These are phyloP conservation scores for Notholithocarpus densiflorus DNA, from an alignment of 306 rosid species.

Conservation along the genomic window DNA sequence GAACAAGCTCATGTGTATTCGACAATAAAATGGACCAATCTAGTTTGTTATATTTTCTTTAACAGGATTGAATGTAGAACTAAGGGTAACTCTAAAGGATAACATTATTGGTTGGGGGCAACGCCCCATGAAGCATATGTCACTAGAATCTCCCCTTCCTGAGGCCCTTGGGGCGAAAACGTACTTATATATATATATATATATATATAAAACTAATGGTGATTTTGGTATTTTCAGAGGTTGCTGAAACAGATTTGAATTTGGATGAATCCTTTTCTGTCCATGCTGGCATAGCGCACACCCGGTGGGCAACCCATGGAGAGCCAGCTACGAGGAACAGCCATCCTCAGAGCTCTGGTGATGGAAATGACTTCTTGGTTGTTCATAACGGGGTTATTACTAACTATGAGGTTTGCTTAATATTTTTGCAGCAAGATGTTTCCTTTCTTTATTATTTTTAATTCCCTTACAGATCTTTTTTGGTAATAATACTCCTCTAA, in stretches of 20 bases:
- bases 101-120: no score
- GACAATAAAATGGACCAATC: not conserved
- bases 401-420: conserved; percentile 71
- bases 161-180: no score
- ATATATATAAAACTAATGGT: not conserved
- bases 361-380: conserved; percentile 79
- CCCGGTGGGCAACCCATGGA: conserved; percentile 99
- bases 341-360: conserved; percentile 86
- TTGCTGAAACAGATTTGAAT: conserved; percentile 53
- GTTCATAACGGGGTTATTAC: conserved; percentile 94
- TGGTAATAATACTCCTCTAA: not conserved
- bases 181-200: no score
- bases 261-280: conserved; percentile 61
- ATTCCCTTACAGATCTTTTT: not conserved
- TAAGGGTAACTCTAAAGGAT: no score
- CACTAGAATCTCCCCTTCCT: no score
- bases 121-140: no score
- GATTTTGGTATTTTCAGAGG: conserved; percentile 47
- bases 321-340: conserved; percentile 93
- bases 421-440: not conserved
- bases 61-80: not conserved
- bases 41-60: not conserved
- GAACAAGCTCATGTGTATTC: not conserved
- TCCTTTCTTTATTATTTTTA: conserved; percentile 1
- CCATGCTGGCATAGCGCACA: conserved; percentile 94